Evolutionary conservation across 139 green algal species (phyloP).

Genomic region (Tetradesmus obliquus): DNA sequence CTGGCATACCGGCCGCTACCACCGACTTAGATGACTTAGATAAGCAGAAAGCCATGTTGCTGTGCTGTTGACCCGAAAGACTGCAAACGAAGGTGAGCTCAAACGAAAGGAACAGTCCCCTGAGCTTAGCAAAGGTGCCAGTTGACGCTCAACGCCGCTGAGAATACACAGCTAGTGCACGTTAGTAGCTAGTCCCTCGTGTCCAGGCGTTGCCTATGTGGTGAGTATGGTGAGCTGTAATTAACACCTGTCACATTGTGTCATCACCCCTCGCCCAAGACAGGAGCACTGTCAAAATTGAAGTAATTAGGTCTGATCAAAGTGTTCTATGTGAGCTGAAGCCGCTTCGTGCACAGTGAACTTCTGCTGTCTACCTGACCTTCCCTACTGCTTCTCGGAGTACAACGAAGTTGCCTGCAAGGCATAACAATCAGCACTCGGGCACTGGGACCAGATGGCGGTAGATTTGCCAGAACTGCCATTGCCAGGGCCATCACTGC

Average conservation of each 20-base stretch:
- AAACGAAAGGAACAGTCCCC: slow-evolving; percentile 6
- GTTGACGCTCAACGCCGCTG: neutral
- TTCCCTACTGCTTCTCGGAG: neutral
- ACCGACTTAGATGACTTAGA: neutral
- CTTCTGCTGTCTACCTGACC: neutral
- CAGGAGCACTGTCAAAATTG: neutral
- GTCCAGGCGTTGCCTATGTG: neutral
- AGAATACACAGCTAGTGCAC: neutral
- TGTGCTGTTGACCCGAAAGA: neutral
- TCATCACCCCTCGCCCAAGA: neutral
- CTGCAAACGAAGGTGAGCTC: neutral
- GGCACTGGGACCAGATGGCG: neutral
- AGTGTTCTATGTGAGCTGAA: neutral
- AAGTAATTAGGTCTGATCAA: neutral
- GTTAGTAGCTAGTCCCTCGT: neutral
- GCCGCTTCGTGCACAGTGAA: too few species aligned
- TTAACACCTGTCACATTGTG: neutral
- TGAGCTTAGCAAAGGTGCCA: neutral
- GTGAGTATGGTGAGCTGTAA: neutral
- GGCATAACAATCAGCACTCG: neutral
- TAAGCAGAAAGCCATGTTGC: neutral
- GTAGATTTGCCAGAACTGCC: slow-evolving; percentile 14
- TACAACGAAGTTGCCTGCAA: neutral
- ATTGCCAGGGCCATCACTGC: neutral
- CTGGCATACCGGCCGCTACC: neutral